A percentile compares a stretch with the other conserved stretches of the same genome.
Evolutionary conservation across 257 asterid genomes (phyloP).

Genomic region (Mitragyna speciosa): DNA sequence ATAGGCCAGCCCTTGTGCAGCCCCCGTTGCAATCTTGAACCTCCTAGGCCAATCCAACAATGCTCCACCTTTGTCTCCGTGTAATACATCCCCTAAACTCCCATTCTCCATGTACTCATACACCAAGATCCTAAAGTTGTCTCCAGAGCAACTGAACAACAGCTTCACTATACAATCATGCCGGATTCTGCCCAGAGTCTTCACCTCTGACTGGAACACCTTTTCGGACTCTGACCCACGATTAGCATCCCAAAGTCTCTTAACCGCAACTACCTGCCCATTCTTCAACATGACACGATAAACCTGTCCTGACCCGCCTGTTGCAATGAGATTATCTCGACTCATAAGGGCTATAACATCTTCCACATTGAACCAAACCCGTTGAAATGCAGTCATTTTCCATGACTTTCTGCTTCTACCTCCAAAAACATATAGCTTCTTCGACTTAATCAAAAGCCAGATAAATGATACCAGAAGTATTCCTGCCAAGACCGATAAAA

Average conservation of each 20-base stretch:
- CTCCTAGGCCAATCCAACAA: constrained; percentile 76
- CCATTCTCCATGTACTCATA: constrained; percentile 74
- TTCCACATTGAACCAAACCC: constrained; percentile 49
- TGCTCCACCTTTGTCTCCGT: constrained; percentile 57
- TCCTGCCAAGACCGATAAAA: constrained; percentile 51
- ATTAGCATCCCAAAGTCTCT: constrained; percentile 68
- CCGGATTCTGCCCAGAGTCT: constrained; percentile 54
- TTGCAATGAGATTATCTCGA: constrained; percentile 61
- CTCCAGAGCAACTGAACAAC: constrained; percentile 60
- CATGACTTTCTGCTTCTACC: constrained; percentile 39
- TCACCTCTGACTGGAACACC: constrained; percentile 54
- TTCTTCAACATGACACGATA: constrained; percentile 56
- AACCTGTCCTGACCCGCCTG: constrained; percentile 82
- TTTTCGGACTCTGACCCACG: constrained; percentile 47
- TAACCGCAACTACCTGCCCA: constrained; percentile 76
- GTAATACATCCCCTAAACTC: constrained; percentile 70
- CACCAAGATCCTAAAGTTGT: constrained; percentile 60
- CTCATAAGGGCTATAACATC: constrained; percentile 53
- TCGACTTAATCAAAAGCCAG: constrained; percentile 56
- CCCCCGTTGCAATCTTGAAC: constrained; percentile 60
- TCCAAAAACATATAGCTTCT: constrained; percentile 33
- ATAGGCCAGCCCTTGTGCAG: constrained; percentile 87
- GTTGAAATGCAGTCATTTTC: constrained; percentile 67
- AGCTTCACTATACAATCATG: constrained; percentile 75
- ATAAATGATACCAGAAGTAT: constrained; percentile 46